These are phyloP conservation scores for Chloris gayana DNA, from an alignment of 176 grass and related monocot species.

Conservation along the genomic window DNA sequence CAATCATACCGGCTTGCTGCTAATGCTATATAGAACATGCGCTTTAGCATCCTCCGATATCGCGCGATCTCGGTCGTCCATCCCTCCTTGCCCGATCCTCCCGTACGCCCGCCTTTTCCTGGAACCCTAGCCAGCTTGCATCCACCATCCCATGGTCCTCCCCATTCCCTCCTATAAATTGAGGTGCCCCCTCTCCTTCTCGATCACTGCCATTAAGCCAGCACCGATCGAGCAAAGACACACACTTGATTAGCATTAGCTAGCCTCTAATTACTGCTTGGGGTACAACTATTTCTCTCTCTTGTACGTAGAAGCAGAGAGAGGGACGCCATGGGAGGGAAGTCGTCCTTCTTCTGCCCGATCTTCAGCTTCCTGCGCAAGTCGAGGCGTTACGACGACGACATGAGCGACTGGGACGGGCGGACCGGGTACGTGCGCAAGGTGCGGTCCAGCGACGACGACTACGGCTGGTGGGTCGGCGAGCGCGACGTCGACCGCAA, in stretches of 20 bases:
- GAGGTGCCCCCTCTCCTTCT: constrained; percentile 2
- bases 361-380: constrained; percentile 69
- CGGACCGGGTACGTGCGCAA: constrained; percentile 46
- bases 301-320: neutral
- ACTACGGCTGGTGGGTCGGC: constrained; percentile 69
- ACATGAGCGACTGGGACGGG: constrained; percentile 54
- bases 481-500: constrained; percentile 78
- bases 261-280: neutral
- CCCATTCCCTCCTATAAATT: constrained; percentile 50
- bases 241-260: neutral
- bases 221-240: neutral
- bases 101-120: constrained; percentile 17
- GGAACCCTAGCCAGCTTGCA: constrained; percentile 52
- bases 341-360: constrained; percentile 59
- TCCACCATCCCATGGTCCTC: constrained; percentile 8
- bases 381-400: constrained; percentile 57
- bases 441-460: constrained; percentile 72
- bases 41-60: constrained; percentile 49
- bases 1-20: constrained; percentile 2
- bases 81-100: neutral
- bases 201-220: constrained; percentile 21
- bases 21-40: constrained; percentile 7
- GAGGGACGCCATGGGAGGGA: constrained; percentile 49
- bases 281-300: neutral
- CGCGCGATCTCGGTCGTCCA: constrained; percentile 45